Conservation (phyloP, 1,284 basidiomycete species). For the Hymenochaete sp. region DNA sequence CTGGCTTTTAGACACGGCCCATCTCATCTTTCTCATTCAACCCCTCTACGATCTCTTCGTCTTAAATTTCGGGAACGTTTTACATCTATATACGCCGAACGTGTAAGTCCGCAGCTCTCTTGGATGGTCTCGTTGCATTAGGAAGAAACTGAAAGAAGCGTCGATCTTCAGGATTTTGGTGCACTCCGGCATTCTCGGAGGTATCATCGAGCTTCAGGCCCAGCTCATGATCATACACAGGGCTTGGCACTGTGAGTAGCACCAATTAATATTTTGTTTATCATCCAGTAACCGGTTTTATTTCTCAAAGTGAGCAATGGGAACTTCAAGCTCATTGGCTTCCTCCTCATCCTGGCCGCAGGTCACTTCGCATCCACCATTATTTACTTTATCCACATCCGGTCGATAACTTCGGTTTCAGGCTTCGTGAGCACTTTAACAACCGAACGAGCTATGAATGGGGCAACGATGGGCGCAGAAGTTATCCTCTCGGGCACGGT, state of each 20-base stretch:
- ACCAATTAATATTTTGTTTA: no score
- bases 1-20: conserved; percentile 8
- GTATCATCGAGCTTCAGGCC: not conserved
- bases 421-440: not conserved
- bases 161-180: not conserved
- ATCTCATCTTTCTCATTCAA: conserved; percentile 4
- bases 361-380: not conserved
- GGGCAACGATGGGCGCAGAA: conserved; percentile 4
- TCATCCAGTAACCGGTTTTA: not conserved
- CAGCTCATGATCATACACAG: not conserved
- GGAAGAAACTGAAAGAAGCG: not conserved
- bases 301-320: conserved; percentile 3
- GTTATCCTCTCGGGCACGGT: conserved; percentile 9
- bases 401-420: not conserved
- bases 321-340: not conserved
- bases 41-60: conserved; percentile 7
- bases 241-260: conserved; percentile 1
- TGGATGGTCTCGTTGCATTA: no score
- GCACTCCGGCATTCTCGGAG: not conserved
- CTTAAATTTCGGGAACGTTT: not conserved
- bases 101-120: no score
- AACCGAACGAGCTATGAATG: not conserved
- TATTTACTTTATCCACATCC: not conserved
- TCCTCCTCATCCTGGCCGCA: not conserved
- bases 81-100: no score